phyloP scores from a whole-genome alignment of 148 eudicot genomes.

The Rhododendron mucronatum region DNA sequence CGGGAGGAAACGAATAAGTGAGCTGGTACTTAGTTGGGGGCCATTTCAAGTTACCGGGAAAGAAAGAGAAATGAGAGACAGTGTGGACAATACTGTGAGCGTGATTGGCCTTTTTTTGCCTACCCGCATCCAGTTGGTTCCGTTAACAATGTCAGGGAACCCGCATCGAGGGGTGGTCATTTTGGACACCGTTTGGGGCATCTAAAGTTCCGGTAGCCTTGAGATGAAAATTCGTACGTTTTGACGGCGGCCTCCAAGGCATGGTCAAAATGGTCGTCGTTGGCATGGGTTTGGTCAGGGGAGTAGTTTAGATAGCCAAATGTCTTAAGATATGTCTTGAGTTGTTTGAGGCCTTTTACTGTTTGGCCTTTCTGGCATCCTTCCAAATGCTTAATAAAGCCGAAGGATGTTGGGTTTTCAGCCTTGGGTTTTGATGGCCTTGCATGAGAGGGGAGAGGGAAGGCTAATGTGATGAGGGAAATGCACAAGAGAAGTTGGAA shows the following conservation, averaged over 20 bases:
- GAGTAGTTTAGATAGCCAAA: constrained; percentile 17
- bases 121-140: not conserved
- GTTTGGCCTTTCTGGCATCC: constrained; percentile 21
- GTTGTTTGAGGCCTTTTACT: constrained; percentile 12
- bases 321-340: constrained; percentile 16
- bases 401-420: not conserved
- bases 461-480: not conserved
- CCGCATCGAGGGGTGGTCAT: constrained; percentile 28
- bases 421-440: not conserved
- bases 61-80: constrained; percentile 17
- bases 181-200: not conserved
- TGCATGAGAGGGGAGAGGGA: not conserved
- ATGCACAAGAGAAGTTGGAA: not conserved
- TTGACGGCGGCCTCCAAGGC: constrained; percentile 21
- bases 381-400: constrained; percentile 17
- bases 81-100: not conserved
- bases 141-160: constrained; percentile 5
- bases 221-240: not conserved
- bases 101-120: not conserved
- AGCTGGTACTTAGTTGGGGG: not conserved
- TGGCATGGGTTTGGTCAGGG: not conserved
- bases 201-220: not conserved
- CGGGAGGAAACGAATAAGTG: not conserved
- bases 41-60: constrained; percentile 10
- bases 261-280: constrained; percentile 19